Evolutionary conservation across 2,329 filamentous ascomycete species (phyloP), one percentile per base, ranked within the genome.

Genomic region (Colletotrichum cordylinicola): DNA sequence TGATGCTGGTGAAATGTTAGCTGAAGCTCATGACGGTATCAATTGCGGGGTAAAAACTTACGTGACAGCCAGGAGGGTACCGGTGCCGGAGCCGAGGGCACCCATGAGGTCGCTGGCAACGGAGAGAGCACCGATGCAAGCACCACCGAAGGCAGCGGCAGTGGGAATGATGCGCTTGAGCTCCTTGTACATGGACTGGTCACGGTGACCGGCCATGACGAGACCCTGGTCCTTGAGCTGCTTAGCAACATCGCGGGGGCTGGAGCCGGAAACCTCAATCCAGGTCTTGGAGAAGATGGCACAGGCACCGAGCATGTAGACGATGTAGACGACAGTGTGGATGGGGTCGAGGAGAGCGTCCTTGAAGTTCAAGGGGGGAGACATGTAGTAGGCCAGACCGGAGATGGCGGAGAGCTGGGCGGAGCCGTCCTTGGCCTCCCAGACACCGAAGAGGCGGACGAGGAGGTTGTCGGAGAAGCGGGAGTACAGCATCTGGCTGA

Each of bases 141-240:
- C 97, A 91, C 97, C 97, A 87, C 98, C 97, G 80, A 99, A 99
- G 82, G 98, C 97, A 79, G 97, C 97, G 77, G 97, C 98, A 77
- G 97, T 98, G 78, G 97, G 98, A 79, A 99, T 99, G 82, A 99
- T 97, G 83, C 97, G 94, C 94, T 99, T 99, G 79, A 99, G 93
- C 89, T 99, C 97, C 91, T 98, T 98, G 93, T 99, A 99, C 97
- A 99, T 99, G 90, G 95, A 98, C 91, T 98, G 96, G 87, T 99
- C 98, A 89, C 97, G 95, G 91, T 99, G 97, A 84, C 97, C 97
- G 83, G 97, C 96, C 98, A 99, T 99, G 81, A 99, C 96, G 75
- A 99, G 94, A 85, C 97, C 97, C 89, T 99, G 97, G 84, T 99
- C 98, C 93, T 99, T 99, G 86, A 99, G 93, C 90, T 98, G 97